These are phyloP conservation scores for Penicillium sp. DNA, from an alignment of 2,329 filamentous ascomycete genomes.

Conservation along the genomic window DNA sequence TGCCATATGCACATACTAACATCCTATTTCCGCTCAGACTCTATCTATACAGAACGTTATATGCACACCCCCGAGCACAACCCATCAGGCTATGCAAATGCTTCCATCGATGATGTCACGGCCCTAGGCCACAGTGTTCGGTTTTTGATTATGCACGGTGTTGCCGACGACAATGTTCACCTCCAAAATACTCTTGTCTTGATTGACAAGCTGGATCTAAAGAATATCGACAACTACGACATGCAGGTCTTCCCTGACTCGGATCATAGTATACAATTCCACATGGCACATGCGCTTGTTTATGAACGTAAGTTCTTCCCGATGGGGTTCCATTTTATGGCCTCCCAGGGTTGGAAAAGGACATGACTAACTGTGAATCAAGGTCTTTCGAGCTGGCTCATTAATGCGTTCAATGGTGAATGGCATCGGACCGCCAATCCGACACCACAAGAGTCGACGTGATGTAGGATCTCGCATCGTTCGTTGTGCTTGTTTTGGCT, in stretches of 20 bases:
- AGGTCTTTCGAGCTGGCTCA: conserved; percentile 70
- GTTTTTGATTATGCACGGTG: conserved; percentile 93
- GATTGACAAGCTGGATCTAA: conserved; percentile 80
- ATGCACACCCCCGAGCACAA: conserved; percentile 95
- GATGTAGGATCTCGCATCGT: conserved; percentile 23
- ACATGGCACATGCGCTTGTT: conserved; percentile 86
- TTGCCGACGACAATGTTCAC: conserved; percentile 97
- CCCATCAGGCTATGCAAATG: conserved; percentile 68
- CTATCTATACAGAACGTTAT: conserved; percentile 60
- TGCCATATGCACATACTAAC: background rate
- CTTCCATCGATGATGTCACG: conserved; percentile 69
- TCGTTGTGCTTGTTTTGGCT: conserved; percentile 8
- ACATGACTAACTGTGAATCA: background rate
- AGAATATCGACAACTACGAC: conserved; percentile 85
- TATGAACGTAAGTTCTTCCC: conserved; percentile 71
- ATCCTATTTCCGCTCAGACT: conserved; percentile 22
- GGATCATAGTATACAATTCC: conserved; percentile 92
- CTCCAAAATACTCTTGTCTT: conserved; percentile 89
- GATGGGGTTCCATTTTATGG: background rate
- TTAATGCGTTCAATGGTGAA: conserved; percentile 97
- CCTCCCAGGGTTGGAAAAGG: background rate
- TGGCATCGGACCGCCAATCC: conserved; percentile 66
- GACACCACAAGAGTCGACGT: conserved; percentile 41
- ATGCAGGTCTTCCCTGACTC: conserved; percentile 95
- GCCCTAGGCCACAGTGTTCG: conserved; percentile 74